A percentile compares a stretch with the other conserved stretches of the same genome.
Evolutionary conservation across 1,284 basidiomycete species (phyloP).

Genomic region (Paramarasmius palmivorus): DNA sequence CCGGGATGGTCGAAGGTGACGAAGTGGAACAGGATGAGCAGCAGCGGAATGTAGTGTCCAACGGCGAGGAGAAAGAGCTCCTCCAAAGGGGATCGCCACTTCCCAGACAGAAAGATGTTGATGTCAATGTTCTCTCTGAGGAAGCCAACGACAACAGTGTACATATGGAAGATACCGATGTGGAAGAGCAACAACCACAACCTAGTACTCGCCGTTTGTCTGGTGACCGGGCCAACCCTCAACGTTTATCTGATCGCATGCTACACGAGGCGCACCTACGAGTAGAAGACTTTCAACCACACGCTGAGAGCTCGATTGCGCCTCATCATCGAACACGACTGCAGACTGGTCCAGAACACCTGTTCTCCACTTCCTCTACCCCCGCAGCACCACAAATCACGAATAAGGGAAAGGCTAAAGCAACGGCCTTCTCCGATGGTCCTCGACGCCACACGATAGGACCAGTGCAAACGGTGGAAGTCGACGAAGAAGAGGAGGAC

Average conservation of each 20-base stretch:
- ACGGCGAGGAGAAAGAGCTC: not conserved
- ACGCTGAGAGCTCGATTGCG: too few species aligned
- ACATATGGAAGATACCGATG: too few species aligned
- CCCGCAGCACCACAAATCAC: not conserved
- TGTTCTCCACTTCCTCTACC: not conserved
- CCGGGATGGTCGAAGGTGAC: not conserved
- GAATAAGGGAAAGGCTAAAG: constrained; percentile 2
- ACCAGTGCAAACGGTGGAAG: too few species aligned
- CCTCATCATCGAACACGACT: too few species aligned
- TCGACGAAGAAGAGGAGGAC: not conserved
- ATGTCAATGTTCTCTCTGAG: not conserved
- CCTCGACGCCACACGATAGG: not conserved
- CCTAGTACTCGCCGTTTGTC: too few species aligned
- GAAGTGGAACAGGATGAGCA: not conserved
- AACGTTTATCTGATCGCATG: too few species aligned
- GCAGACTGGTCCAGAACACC: not conserved
- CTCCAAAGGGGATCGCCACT: constrained; percentile 12
- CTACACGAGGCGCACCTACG: too few species aligned
- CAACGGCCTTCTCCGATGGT: not conserved
- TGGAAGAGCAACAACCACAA: too few species aligned
- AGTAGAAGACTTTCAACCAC: too few species aligned
- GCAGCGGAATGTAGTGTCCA: not conserved
- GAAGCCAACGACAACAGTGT: too few species aligned
- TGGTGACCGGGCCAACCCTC: too few species aligned
- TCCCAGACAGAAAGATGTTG: not conserved